Percentiles rank a stretch among this genome's conserved stretches.
Conservation (phyloP, 202 grass and related monocot genomes). For the Digitaria exilis region DNA sequence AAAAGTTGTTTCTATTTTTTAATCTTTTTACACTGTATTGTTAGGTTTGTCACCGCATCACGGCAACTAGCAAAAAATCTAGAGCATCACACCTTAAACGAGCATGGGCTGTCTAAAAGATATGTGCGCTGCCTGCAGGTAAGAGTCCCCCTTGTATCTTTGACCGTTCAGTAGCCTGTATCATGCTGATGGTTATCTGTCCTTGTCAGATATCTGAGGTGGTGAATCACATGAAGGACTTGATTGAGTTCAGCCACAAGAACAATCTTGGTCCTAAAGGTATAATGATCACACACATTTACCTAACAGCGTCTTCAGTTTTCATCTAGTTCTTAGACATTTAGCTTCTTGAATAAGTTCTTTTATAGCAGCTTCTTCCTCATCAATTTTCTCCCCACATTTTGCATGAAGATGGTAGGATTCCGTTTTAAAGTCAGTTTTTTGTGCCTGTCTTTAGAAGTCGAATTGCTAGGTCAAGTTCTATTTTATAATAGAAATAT, state of each 20-base stretch:
- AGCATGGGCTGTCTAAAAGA: constrained; percentile 98
- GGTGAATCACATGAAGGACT: constrained; percentile 93
- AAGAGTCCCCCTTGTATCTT: neutral
- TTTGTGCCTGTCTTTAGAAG: constrained; percentile 9
- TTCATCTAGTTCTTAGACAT: constrained; percentile 6
- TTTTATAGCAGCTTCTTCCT: neutral
- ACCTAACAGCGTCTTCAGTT: neutral
- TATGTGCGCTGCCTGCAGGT: constrained; percentile 96
- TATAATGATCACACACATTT: constrained; percentile 35
- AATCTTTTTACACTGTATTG: constrained; percentile 24
- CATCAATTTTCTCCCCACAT: neutral
- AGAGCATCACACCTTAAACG: constrained; percentile 87
- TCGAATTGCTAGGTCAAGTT: neutral
- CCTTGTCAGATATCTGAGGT: constrained; percentile 81
- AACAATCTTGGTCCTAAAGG: constrained; percentile 81
- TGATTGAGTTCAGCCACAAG: constrained; percentile 82
- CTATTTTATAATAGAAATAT: neutral
- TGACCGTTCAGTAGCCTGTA: constrained; percentile 2
- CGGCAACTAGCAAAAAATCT: constrained; percentile 87
- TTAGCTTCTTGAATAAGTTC: neutral
- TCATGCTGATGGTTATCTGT: constrained; percentile 30
- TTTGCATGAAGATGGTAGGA: constrained; percentile 11
- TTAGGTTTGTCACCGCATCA: constrained; percentile 81
- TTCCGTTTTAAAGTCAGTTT: neutral
- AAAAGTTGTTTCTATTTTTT: constrained; percentile 6